phyloP scores from a whole-genome alignment of 768 basidiomycete genomes.

The Boletus pseudopeckii region DNA sequence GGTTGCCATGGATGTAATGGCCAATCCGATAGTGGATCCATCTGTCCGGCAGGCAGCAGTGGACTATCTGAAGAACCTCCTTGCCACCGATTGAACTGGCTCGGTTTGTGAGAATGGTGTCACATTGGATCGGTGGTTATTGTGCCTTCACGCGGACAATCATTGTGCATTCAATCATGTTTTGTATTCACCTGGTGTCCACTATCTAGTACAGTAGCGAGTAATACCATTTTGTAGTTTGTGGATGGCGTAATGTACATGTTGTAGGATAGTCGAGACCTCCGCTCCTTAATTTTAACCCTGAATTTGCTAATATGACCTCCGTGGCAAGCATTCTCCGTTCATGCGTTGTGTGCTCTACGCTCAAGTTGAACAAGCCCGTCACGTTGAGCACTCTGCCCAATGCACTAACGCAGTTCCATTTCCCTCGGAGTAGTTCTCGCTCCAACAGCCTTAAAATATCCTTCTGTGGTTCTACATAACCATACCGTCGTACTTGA shows the following conservation, averaged over 20 bases:
- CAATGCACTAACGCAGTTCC: too few relatives aligned
- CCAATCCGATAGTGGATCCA: slow-evolving; percentile 55
- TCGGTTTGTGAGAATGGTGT: slow-evolving; percentile 9
- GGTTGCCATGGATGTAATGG: slow-evolving; percentile 63
- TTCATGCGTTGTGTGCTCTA: background rate
- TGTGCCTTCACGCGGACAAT: slow-evolving; percentile 7
- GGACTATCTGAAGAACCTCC: slow-evolving; percentile 69
- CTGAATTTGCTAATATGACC: background rate
- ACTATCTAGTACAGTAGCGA: slow-evolving; percentile 6
- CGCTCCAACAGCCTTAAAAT: too few relatives aligned
- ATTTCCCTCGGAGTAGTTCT: background rate
- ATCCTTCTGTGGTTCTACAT: slow-evolving; percentile 13
- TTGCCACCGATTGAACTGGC: slow-evolving; percentile 35
- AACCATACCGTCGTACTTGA: slow-evolving; percentile 21
- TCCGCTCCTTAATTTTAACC: too few relatives aligned
- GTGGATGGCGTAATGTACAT: background rate
- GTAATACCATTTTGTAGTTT: slow-evolving; percentile 5
- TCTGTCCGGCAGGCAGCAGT: slow-evolving; percentile 62
- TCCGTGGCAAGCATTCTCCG: too few relatives aligned
- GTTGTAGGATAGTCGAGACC: background rate
- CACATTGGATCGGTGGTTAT: slow-evolving; percentile 1
- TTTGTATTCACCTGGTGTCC: slow-evolving; percentile 2
- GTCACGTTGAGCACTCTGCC: background rate
- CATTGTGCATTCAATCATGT: slow-evolving; percentile 11
- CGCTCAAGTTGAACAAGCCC: background rate